Percentiles rank a stretch among this genome's conserved stretches.
These are phyloP conservation scores for Albugo laibachii DNA, from an alignment of 352 stramenopile species.

Conservation along the genomic window DNA sequence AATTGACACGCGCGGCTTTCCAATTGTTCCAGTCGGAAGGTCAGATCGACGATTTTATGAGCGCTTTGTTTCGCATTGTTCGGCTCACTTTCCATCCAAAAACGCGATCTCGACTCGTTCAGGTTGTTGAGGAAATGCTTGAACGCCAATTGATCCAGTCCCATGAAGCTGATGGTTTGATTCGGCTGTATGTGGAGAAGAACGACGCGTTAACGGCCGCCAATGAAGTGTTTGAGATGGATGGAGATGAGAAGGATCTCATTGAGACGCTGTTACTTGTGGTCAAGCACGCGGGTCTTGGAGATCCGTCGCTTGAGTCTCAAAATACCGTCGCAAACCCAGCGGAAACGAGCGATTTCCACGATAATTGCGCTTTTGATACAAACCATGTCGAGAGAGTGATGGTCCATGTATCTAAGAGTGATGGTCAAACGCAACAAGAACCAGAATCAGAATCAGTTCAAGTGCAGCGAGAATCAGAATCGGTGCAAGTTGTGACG, in stretches of 20 bases:
- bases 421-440: too few species aligned
- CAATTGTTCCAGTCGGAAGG: conserved; percentile 24
- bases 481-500: too few species aligned
- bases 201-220: conserved; percentile 58
- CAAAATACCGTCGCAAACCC: conserved; percentile 7
- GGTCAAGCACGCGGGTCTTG: conserved; percentile 61
- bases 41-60: conserved; percentile 20
- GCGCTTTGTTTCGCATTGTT: conserved; percentile 28
- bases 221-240: conserved; percentile 46
- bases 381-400: too few species aligned
- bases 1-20: conserved; percentile 28
- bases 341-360: too few species aligned
- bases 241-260: conserved; percentile 51
- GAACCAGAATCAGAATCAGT: too few species aligned
- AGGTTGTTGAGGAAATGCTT: conserved; percentile 56
- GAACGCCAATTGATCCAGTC: conserved; percentile 19
- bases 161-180: conserved; percentile 36
- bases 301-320: conserved; percentile 8
- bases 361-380: too few species aligned
- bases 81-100: conserved; percentile 28
- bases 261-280: conserved; percentile 63
- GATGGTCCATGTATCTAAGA: too few species aligned
- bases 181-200: conserved; percentile 33
- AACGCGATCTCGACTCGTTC: conserved; percentile 22
- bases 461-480: too few species aligned